A percentile compares a stretch with the other conserved stretches of the same genome.
These are phyloP conservation scores for Clathrus columnatus DNA, from an alignment of 768 basidiomycete genomes.

Conservation along the genomic window DNA sequence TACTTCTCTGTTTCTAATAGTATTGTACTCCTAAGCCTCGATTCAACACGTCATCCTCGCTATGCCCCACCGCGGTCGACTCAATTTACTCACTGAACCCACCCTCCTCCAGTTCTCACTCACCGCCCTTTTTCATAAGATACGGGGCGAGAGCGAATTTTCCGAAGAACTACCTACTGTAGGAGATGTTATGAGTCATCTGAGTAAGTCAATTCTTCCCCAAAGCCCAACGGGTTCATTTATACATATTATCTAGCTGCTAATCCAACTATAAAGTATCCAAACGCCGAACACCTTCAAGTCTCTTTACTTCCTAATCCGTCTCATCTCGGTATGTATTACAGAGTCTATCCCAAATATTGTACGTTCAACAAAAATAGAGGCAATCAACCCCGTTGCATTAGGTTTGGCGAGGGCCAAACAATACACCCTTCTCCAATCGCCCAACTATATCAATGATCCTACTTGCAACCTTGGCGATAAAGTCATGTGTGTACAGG, in stretches of 20 bases:
- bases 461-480: slow-evolving; percentile 41
- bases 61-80: slow-evolving; percentile 83
- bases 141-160: slow-evolving; percentile 68
- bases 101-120: slow-evolving; percentile 54
- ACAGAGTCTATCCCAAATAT: neutral
- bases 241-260: slow-evolving; percentile 34
- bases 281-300: slow-evolving; percentile 36
- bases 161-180: slow-evolving; percentile 57
- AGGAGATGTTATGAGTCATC: slow-evolving; percentile 85
- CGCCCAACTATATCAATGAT: slow-evolving; percentile 35
- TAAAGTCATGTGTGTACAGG: slow-evolving; percentile 78
- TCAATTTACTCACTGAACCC: slow-evolving; percentile 70
- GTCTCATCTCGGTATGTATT: slow-evolving; percentile 53
- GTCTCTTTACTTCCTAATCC: slow-evolving; percentile 76
- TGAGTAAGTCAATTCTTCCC: slow-evolving; percentile 36
- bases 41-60: slow-evolving; percentile 57
- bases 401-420: slow-evolving; percentile 87
- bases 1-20: neutral
- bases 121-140: slow-evolving; percentile 74
- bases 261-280: slow-evolving; percentile 55
- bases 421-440: slow-evolving; percentile 71
- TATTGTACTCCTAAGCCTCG: neutral
- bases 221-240: neutral
- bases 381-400: slow-evolving; percentile 84
- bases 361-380: no score